A percentile compares a stretch with the other conserved stretches of the same genome.
Conservation (phyloP, 495 filamentous ascomycete species). For the Melanomma pulvis-pyrius region DNA sequence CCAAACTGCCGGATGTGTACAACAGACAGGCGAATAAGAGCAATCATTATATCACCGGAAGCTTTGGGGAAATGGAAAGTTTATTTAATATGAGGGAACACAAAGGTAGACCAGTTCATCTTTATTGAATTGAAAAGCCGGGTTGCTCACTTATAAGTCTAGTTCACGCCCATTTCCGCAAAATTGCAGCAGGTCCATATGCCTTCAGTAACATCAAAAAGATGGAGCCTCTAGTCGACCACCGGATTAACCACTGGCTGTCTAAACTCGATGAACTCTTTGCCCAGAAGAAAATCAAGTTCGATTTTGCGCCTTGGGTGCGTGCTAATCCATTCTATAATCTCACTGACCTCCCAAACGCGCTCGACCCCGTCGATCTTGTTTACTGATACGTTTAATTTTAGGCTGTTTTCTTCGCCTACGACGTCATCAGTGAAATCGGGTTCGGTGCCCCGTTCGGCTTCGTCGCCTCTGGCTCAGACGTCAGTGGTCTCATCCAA, state of each 20-base stretch:
- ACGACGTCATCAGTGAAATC: constrained; percentile 68
- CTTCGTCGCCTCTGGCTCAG: constrained; percentile 60
- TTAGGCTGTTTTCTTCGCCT: constrained; percentile 48
- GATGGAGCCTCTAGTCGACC: constrained; percentile 32
- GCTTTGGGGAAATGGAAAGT: constrained; percentile 53
- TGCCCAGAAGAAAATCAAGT: constrained; percentile 44
- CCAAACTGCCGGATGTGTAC: constrained; percentile 55
- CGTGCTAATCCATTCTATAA: too few relatives aligned
- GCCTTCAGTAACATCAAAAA: constrained; percentile 41
- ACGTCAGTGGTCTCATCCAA: constrained; percentile 59
- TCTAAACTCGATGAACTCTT: constrained; percentile 40
- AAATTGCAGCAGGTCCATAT: constrained; percentile 51
- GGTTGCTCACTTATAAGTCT: too few relatives aligned
- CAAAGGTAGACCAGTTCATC: too few relatives aligned
- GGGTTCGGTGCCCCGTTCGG: constrained; percentile 66
- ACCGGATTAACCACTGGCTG: constrained; percentile 48
- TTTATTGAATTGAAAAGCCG: too few relatives aligned
- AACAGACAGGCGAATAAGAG: constrained; percentile 60
- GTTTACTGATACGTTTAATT: background rate
- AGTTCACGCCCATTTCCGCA: constrained; percentile 51
- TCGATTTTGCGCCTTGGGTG: constrained; percentile 59
- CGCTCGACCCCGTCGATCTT: too few relatives aligned
- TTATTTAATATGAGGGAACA: constrained; percentile 56
- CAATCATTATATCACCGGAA: constrained; percentile 56
- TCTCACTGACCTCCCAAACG: too few relatives aligned